Evolutionary conservation across 2,329 filamentous ascomycete species (phyloP).

Genomic region (Fusarium albosuccineum): DNA sequence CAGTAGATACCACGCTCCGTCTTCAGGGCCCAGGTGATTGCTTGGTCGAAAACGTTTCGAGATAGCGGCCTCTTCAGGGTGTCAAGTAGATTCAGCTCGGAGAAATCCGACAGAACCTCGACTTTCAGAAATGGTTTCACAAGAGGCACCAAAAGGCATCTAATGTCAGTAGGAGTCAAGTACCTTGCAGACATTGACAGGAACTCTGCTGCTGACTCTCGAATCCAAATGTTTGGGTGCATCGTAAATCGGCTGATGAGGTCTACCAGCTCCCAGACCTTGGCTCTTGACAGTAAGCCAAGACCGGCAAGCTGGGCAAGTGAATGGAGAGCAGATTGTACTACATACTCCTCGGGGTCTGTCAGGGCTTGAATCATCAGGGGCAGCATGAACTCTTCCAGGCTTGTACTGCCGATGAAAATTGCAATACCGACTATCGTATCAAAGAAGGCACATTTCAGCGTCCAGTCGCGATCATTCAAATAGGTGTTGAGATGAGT

Average conservation of each 20-base stretch:
- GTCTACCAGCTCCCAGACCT: slow-evolving; percentile 89
- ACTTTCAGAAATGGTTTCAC: slow-evolving; percentile 86
- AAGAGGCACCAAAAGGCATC: slow-evolving; percentile 85
- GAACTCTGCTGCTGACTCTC: slow-evolving; percentile 89
- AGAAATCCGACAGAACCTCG: slow-evolving; percentile 73
- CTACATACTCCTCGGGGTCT: slow-evolving; percentile 92
- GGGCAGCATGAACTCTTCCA: slow-evolving; percentile 96
- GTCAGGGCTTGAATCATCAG: slow-evolving; percentile 95
- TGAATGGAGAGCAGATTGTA: slow-evolving; percentile 90
- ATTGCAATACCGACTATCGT: slow-evolving; percentile 92
- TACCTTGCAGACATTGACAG: slow-evolving; percentile 81
- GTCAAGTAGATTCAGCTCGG: slow-evolving; percentile 82
- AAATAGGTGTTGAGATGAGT: slow-evolving; percentile 97
- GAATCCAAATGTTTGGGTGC: slow-evolving; percentile 96
- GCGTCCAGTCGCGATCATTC: slow-evolving; percentile 95
- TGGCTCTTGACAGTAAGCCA: slow-evolving; percentile 86
- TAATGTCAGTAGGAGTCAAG: slow-evolving; percentile 82
- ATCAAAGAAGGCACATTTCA: slow-evolving; percentile 97
- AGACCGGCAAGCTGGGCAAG: slow-evolving; percentile 89
- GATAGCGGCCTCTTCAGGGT: slow-evolving; percentile 85
- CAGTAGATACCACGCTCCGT: slow-evolving; percentile 88
- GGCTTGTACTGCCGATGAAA: slow-evolving; percentile 87
- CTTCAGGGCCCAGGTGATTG: slow-evolving; percentile 86
- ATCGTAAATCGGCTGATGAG: slow-evolving; percentile 87
- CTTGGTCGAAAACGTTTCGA: slow-evolving; percentile 85